A percentile compares a stretch with the other conserved stretches of the same genome.
phyloP scores from a whole-genome alignment of 176 grass and related monocot genomes.

The Otatea glauca region DNA sequence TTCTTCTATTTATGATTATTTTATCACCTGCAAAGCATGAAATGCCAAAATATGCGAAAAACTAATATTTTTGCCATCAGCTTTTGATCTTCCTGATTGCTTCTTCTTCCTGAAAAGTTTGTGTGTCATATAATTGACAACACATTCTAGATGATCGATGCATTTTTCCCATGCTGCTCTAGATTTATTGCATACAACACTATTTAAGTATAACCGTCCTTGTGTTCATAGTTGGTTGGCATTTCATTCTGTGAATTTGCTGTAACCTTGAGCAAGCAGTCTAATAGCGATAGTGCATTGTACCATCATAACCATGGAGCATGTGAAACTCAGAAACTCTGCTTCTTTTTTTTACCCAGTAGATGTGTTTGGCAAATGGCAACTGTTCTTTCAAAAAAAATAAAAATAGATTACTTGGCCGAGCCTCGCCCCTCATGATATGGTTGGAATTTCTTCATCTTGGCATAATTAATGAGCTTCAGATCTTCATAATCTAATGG shows the following conservation, averaged over 20 bases:
- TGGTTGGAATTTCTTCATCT: constrained; percentile 8
- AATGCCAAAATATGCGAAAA: neutral
- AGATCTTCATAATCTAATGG: too few relatives aligned
- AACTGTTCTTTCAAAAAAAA: too few relatives aligned
- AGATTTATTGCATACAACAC: neutral
- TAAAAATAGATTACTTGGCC: too few relatives aligned
- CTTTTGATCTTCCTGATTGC: constrained; percentile 17
- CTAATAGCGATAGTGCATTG: constrained; percentile 9
- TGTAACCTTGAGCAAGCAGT: constrained; percentile 17
- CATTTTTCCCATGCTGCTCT: neutral
- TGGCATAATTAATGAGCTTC: constrained; percentile 6
- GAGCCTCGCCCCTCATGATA: neutral
- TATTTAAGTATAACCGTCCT: neutral
- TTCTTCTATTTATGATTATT: constrained; percentile 8
- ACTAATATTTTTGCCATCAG: neutral
- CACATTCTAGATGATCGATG: neutral
- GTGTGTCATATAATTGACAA: neutral
- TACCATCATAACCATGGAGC: neutral
- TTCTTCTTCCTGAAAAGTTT: neutral
- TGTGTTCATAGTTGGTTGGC: neutral
- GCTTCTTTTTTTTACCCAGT: neutral
- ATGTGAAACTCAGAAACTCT: neutral
- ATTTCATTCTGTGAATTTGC: constrained; percentile 15
- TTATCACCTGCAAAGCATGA: constrained; percentile 19
- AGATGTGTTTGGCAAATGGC: constrained; percentile 4